Evolutionary conservation across 2,329 filamentous ascomycete species (phyloP), one percentile per base, ranked within the genome.

Genomic region (Epichloe sibirici): DNA sequence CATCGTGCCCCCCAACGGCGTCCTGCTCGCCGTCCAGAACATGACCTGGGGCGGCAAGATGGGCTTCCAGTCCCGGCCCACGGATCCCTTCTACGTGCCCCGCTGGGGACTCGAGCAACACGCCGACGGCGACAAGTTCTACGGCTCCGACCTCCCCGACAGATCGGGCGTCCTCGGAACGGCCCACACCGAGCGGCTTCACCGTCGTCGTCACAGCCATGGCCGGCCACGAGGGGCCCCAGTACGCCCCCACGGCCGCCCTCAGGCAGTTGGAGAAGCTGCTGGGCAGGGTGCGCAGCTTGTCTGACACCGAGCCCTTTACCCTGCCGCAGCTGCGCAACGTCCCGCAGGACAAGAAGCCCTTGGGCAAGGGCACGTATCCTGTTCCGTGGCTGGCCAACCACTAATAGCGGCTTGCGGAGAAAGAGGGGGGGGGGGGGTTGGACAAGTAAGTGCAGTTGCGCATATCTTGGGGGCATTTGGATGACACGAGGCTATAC

Each of bases 191-290:
- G 89, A 94, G 72, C 43, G 86, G 86, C 0, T 69, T 95, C 46
- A 93, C 87, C 0, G 87, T 80, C 57, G 81, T 82, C 3, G 76
- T 77, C 35, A 74, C 89, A 51, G 73, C 78, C 40, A 63, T 84
- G 11, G 71, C 75, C 0, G 88, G 88, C 0, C 84, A 90, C 67
- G 85, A 83, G 75, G 68, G 77, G 0, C 80, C 82, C 0, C 80
- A 86, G 65, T 89, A 86, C 61, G 77, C 81, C 17, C 83, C 86
- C 0, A 77, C 74, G 13, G 83, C 82, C 0, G 77, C 83, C 0
- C 88, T 86, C 63, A 72, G 87, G 37, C 83, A 88, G 53, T 64
- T 93, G 21, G 87, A 93, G 72, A 85, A 86, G 60, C 65, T 93
- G 59, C 72, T 94, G 1, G 88, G 88, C 0, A 72, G 86, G 40